Percentiles rank a stretch among this genome's conserved stretches.
Conservation (phyloP, 148 eudicot species). For the Nyssa sinensis region DNA sequence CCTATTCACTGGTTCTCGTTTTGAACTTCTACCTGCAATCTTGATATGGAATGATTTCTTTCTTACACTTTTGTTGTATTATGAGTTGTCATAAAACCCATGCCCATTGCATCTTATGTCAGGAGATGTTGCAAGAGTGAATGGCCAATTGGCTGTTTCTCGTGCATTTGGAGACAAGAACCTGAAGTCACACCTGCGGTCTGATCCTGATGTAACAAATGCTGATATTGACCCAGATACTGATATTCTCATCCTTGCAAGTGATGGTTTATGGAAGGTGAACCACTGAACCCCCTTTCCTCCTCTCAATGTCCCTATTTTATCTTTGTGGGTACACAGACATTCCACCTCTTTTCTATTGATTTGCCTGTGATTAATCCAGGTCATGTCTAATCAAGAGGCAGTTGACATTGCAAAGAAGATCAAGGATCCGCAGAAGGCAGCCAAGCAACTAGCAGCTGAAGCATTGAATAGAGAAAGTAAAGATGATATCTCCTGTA, state of each 20-base stretch:
- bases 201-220: conserved; percentile 56
- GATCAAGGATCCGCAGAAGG: conserved; percentile 54
- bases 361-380: conserved; percentile 1
- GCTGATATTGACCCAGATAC: conserved; percentile 46
- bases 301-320: conserved; percentile 8
- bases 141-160: conserved; percentile 75
- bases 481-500: conserved; percentile 69
- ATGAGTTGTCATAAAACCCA: not conserved
- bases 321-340: not conserved
- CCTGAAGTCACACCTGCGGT: conserved; percentile 62
- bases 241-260: conserved; percentile 63
- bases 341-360: not conserved
- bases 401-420: conserved; percentile 59
- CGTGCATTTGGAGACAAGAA: conserved; percentile 79
- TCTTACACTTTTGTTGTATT: conserved; percentile 7
- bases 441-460: conserved; percentile 53
- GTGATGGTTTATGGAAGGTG: conserved; percentile 80
- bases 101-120: conserved; percentile 6
- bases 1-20: no score
- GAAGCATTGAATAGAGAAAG: conserved; percentile 63
- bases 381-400: conserved; percentile 73
- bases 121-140: conserved; percentile 77
- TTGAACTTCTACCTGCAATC: not conserved
- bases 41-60: conserved; percentile 14
- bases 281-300: not conserved